Conservation (phyloP, 768 basidiomycete genomes). For the Fomitopsis pulvina region DNA sequence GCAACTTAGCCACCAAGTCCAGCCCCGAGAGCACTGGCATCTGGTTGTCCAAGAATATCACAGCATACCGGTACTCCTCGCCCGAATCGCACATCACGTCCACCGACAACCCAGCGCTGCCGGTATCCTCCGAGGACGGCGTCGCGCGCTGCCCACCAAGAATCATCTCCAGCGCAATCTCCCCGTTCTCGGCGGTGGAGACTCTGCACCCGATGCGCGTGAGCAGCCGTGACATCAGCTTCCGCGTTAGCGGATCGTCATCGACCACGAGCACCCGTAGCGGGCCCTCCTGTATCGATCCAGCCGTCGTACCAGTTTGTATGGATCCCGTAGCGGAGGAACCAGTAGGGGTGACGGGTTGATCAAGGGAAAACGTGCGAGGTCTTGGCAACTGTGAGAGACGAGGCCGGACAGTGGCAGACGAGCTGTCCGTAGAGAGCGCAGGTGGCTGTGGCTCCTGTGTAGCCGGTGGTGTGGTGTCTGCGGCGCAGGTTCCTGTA, state of each 20-base stretch:
- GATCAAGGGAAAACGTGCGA: constrained; percentile 14
- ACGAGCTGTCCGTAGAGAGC: constrained; percentile 8
- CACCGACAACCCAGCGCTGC: constrained; percentile 27
- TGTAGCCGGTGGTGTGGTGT: constrained; percentile 3
- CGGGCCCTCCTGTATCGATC: constrained; percentile 31
- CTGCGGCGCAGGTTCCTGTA: constrained; percentile 24
- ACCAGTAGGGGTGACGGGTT: not conserved
- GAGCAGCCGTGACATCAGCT: constrained; percentile 73
- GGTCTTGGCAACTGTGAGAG: constrained; percentile 19
- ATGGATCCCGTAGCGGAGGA: constrained; percentile 8
- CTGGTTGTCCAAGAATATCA: constrained; percentile 65
- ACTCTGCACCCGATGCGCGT: constrained; percentile 74
- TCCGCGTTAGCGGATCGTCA: constrained; percentile 75
- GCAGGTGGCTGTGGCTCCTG: constrained; percentile 9
- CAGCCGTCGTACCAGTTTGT: constrained; percentile 7
- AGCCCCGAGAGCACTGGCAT: constrained; percentile 80
- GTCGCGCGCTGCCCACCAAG: constrained; percentile 30
- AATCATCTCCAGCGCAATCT: constrained; percentile 68
- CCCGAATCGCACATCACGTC: constrained; percentile 3
- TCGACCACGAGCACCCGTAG: constrained; percentile 76
- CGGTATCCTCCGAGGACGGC: constrained; percentile 23
- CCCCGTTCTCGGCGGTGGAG: constrained; percentile 80
- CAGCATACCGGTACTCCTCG: constrained; percentile 29
- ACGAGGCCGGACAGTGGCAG: constrained; percentile 11
- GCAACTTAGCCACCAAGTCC: constrained; percentile 55